Conservation (phyloP, 2,329 filamentous ascomycete genomes). For the Nigrograna mackinnonii region DNA sequence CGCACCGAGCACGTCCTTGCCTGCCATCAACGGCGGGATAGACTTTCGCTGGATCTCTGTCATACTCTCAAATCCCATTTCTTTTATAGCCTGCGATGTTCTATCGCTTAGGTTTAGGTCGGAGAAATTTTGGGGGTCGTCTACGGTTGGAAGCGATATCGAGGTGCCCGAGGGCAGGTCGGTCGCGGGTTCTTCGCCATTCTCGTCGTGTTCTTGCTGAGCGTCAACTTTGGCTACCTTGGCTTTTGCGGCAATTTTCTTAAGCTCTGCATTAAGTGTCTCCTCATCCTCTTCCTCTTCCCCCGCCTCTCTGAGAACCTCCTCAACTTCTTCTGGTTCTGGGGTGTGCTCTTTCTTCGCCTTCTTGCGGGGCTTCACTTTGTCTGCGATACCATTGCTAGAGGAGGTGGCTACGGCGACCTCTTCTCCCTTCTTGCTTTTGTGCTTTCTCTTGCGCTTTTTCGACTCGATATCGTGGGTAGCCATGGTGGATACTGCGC, state of each 20-base stretch:
- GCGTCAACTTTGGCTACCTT: slow-evolving; percentile 29
- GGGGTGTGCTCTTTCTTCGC: slow-evolving; percentile 42
- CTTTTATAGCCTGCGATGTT: slow-evolving; percentile 83
- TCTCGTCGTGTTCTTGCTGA: slow-evolving; percentile 29
- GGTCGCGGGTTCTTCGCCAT: slow-evolving; percentile 35
- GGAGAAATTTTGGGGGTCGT: slow-evolving; percentile 71
- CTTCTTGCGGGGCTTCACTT: slow-evolving; percentile 45
- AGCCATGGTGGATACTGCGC: slow-evolving; percentile 32
- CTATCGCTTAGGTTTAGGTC: slow-evolving; percentile 86
- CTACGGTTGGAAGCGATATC: slow-evolving; percentile 62
- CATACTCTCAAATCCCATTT: slow-evolving; percentile 95
- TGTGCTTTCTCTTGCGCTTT: slow-evolving; percentile 55
- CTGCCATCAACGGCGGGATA: slow-evolving; percentile 86
- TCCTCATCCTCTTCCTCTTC: slow-evolving; percentile 36
- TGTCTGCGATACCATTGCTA: slow-evolving; percentile 35
- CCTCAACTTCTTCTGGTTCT: slow-evolving; percentile 15
- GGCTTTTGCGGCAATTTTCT: slow-evolving; percentile 31
- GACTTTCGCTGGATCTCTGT: slow-evolving; percentile 89
- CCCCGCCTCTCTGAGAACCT: slow-evolving; percentile 13
- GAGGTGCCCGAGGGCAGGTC: slow-evolving; percentile 60
- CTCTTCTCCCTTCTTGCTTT: slow-evolving; percentile 36
- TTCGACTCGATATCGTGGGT: slow-evolving; percentile 44
- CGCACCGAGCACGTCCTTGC: slow-evolving; percentile 89
- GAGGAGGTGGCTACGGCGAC: slow-evolving; percentile 25
- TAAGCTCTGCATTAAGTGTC: slow-evolving; percentile 37